Evolutionary conservation across 352 stramenopile genomes (phyloP).

Genomic region (Globisporangium sylvaticum): DNA sequence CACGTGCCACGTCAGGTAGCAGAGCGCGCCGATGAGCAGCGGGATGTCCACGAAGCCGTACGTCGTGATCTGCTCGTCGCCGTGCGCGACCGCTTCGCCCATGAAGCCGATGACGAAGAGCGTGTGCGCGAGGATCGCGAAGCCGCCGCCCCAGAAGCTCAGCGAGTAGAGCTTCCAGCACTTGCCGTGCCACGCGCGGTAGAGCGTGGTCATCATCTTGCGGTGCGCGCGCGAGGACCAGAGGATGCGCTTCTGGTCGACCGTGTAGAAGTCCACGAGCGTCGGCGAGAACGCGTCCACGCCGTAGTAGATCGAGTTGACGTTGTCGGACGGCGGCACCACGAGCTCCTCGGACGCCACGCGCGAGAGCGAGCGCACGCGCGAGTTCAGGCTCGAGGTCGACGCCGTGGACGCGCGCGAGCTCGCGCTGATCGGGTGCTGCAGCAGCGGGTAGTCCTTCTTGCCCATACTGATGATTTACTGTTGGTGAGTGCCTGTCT

Average conservation of each 20-base stretch:
- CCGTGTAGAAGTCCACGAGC: conserved; percentile 84
- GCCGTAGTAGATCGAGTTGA: conserved; percentile 85
- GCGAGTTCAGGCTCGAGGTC: conserved; percentile 13
- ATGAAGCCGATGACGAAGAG: conserved; percentile 58
- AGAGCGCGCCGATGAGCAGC: conserved; percentile 51
- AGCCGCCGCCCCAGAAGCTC: conserved; percentile 66
- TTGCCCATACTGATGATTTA: conserved; percentile 15
- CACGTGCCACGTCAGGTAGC: conserved; percentile 51
- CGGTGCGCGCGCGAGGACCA: conserved; percentile 83
- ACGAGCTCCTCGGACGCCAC: conserved; percentile 79
- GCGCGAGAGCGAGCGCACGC: conserved; percentile 23
- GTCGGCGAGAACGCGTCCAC: conserved; percentile 84
- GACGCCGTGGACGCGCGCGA: conserved; percentile 51
- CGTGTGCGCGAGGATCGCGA: conserved; percentile 50
- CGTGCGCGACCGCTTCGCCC: conserved; percentile 52
- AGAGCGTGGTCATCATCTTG: conserved; percentile 88
- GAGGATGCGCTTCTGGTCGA: conserved; percentile 82
- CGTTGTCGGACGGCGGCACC: conserved; percentile 61
- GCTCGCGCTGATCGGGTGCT: conserved; percentile 29
- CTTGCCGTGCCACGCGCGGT: conserved; percentile 66
- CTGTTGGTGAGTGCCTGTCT: not conserved
- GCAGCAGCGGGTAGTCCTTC: conserved; percentile 55
- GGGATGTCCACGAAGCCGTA: conserved; percentile 56
- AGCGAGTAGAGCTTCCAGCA: conserved; percentile 70
- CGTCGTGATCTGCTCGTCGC: conserved; percentile 21